Conservation (phyloP, 345 rosid genomes). For the Bruguiera gymnorhiza region DNA sequence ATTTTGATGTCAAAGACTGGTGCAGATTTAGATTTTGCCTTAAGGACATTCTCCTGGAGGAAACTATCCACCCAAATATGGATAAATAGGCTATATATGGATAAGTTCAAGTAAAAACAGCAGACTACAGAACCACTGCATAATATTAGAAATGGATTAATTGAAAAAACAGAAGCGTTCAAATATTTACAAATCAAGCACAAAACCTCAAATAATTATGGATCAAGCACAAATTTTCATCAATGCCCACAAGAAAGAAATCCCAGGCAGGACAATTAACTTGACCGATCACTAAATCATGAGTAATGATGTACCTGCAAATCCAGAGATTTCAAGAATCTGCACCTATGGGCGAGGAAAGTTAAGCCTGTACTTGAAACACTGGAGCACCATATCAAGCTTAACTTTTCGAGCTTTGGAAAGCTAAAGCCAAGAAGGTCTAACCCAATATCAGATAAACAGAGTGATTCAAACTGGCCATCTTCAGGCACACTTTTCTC, state of each 20-base stretch:
- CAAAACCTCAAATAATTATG: not conserved
- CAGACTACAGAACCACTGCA: too few species aligned
- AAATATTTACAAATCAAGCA: too few species aligned
- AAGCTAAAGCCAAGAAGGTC: slow-evolving; percentile 61
- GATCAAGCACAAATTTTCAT: not conserved
- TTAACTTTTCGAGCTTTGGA: slow-evolving; percentile 63
- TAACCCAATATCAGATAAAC: slow-evolving; percentile 73
- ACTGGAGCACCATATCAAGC: slow-evolving; percentile 82
- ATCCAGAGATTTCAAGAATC: slow-evolving; percentile 65
- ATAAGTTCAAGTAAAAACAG: too few species aligned
- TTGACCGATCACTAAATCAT: not conserved
- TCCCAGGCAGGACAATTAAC: not conserved
- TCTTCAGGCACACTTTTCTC: slow-evolving; percentile 35
- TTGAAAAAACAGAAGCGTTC: too few species aligned
- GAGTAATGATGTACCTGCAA: slow-evolving; percentile 49
- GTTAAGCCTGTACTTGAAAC: slow-evolving; percentile 62
- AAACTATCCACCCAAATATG: not conserved
- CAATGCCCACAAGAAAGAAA: not conserved
- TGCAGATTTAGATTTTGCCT: not conserved
- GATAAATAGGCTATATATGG: not conserved
- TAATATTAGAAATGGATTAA: too few species aligned
- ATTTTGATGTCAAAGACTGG: too few species aligned
- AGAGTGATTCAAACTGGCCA: slow-evolving; percentile 35
- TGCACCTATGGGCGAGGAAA: slow-evolving; percentile 62
- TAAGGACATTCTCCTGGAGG: not conserved